Evolutionary conservation across 148 eudicot genomes (phyloP).

Genomic region (Nepenthes gracilis): DNA sequence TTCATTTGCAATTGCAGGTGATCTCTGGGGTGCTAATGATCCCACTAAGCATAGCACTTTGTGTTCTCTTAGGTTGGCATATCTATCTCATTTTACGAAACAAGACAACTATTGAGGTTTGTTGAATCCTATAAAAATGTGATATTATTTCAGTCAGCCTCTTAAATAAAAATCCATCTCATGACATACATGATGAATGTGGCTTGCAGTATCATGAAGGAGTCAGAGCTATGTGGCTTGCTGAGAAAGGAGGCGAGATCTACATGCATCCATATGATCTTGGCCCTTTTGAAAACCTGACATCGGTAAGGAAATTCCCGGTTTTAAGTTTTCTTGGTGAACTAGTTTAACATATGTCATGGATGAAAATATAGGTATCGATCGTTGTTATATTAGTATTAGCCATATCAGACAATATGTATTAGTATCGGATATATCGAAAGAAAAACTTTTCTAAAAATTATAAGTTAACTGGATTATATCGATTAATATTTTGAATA

Average conservation of each 20-base stretch:
- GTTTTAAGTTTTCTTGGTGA: neutral
- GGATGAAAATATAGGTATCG: too few species aligned
- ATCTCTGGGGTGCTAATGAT: constrained; percentile 58
- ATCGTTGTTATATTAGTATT: too few species aligned
- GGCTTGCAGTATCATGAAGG: constrained; percentile 85
- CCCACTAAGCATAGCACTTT: constrained; percentile 60
- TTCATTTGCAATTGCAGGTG: constrained; percentile 34
- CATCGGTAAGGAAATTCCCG: constrained; percentile 31
- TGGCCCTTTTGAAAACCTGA: constrained; percentile 71
- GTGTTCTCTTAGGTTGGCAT: constrained; percentile 84
- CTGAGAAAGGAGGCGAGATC: constrained; percentile 88
- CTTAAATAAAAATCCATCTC: neutral
- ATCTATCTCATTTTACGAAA: constrained; percentile 65
- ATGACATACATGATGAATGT: neutral
- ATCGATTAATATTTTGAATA: too few species aligned
- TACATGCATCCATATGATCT: constrained; percentile 93
- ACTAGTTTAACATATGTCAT: constrained; percentile 8
- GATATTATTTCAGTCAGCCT: neutral
- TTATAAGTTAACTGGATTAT: too few species aligned
- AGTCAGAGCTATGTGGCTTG: constrained; percentile 95
- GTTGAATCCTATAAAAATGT: constrained; percentile 1
- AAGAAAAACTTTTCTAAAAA: too few species aligned
- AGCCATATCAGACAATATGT: too few species aligned
- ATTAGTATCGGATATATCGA: too few species aligned
- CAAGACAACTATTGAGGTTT: constrained; percentile 95